Evolutionary conservation across 208 protist genomes (phyloP), one percentile per base, ranked within the genome.

Genomic region (Sergeia podlipaevii): DNA sequence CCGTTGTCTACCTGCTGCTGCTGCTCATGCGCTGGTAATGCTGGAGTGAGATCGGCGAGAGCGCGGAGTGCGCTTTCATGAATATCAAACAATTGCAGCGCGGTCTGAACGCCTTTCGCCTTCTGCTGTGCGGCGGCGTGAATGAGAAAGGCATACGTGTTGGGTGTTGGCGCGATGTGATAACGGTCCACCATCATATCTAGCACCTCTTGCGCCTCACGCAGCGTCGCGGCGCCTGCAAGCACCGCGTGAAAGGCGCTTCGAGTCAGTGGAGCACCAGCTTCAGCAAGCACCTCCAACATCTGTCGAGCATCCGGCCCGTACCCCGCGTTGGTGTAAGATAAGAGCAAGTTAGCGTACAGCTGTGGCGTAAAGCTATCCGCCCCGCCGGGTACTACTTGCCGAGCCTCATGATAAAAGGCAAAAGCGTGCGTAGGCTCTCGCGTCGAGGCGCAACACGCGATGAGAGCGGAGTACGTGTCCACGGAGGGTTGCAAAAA

Each of bases 341-440:
- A 60, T 11, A 80, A 47, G 41, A 95, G 55, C 21, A 95, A 66
- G 57, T 89, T 89, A 13, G 84, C 84, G 59, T 92, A 95, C 42
- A 90, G 43, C 15, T 58, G 36, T 1, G 88, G 73, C 2, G 73
- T 65, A 29, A 95, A 75, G 24, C 43, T 11, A 43, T 63, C 5
- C 24, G 65, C 51, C 2, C 77, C 80, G 34, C 73, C 86, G n/a
- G n/a, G n/a, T n/a, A n/a, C n/a, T 15, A 76, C 51, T 17, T 67
- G 54, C 10, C 65, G 76, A 0, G 87, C 83, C 49, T 93, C 87
- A 42, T 91, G 87, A 46, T 88, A 91, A 56, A 95, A 86, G 11
- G 80, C 84, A 59, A 95, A 91, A 47, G 80, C 78, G 11, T 82
- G 81, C 32, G 74, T 89, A 41, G 88, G 82, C 59, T 91, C 86